These are phyloP conservation scores for Alternaria burnsii DNA, from an alignment of 2,329 filamentous ascomycete genomes.

Conservation along the genomic window DNA sequence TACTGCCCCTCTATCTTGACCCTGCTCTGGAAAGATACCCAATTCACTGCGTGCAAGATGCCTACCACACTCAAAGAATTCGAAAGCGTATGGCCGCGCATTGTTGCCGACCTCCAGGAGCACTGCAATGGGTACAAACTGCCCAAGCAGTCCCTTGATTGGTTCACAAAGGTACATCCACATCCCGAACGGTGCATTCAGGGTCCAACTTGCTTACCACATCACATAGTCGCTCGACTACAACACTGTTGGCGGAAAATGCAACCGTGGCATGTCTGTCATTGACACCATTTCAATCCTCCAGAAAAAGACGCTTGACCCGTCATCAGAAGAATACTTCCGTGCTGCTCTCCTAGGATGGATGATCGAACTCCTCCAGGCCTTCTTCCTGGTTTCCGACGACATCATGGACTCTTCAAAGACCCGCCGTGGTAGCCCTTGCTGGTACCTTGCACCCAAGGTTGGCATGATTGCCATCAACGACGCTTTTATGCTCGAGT, in stretches of 20 bases:
- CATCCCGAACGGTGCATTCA: slow-evolving; percentile 6
- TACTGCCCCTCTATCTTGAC: slow-evolving; percentile 19
- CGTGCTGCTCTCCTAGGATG: slow-evolving; percentile 87
- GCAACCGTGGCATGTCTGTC: slow-evolving; percentile 98
- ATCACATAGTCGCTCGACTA: slow-evolving; percentile 74
- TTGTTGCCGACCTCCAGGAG: slow-evolving; percentile 81
- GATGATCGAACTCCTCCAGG: slow-evolving; percentile 97
- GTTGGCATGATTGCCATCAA: slow-evolving; percentile 98
- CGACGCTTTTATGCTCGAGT: slow-evolving; percentile 95
- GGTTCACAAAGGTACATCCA: slow-evolving; percentile 79
- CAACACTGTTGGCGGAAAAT: slow-evolving; percentile 94
- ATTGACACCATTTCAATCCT: slow-evolving; percentile 88
- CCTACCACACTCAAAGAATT: slow-evolving; percentile 84
- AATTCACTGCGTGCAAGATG: slow-evolving; percentile 54
- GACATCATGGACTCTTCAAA: slow-evolving; percentile 98
- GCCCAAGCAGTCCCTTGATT: slow-evolving; percentile 79
- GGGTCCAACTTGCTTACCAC: slow-evolving; percentile 25
- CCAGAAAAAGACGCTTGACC: slow-evolving; percentile 72
- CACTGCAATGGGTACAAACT: slow-evolving; percentile 84
- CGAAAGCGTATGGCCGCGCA: slow-evolving; percentile 85
- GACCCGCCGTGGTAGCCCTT: slow-evolving; percentile 91
- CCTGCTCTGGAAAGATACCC: slow-evolving; percentile 1
- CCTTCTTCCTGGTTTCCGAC: slow-evolving; percentile 98
- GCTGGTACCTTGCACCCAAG: slow-evolving; percentile 91
- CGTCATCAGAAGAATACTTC: slow-evolving; percentile 80